A percentile compares a stretch with the other conserved stretches of the same genome.
Conservation (phyloP, 257 asterid genomes). For the Lycium barbarum region DNA sequence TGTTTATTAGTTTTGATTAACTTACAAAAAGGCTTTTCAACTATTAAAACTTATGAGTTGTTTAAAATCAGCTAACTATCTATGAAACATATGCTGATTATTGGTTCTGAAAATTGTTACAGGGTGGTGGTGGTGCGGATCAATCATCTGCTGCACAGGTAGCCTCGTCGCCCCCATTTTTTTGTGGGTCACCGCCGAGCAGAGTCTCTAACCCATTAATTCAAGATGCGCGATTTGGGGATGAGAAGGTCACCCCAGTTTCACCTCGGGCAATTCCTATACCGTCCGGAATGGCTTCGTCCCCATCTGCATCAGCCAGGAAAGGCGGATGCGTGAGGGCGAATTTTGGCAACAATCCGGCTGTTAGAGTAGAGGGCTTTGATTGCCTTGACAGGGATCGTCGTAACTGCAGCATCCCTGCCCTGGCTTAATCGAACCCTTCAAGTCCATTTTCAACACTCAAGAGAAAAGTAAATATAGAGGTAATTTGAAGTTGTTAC, state of each 20-base stretch:
- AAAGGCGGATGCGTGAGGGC: constrained; percentile 81
- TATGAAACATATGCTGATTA: neutral
- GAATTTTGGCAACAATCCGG: constrained; percentile 92
- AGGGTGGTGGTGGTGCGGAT: constrained; percentile 69
- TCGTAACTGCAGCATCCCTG: constrained; percentile 94
- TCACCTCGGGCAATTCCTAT: constrained; percentile 69
- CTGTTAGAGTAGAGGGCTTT: constrained; percentile 93
- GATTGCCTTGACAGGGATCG: constrained; percentile 94
- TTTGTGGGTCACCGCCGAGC: constrained; percentile 99
- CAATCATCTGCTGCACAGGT: constrained; percentile 59
- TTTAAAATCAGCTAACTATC: neutral
- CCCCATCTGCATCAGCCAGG: constrained; percentile 68
- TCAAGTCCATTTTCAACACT: neutral
- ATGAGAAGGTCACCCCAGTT: constrained; percentile 60
- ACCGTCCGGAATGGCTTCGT: constrained; percentile 59
- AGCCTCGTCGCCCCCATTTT: constrained; percentile 99
- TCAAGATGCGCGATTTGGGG: constrained; percentile 87
- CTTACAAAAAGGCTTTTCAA: neutral
- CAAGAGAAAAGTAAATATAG: constrained; percentile 29
- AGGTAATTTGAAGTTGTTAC: constrained; percentile 17
- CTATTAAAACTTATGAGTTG: neutral
- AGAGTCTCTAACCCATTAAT: constrained; percentile 99
- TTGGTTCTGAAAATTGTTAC: constrained; percentile 28
- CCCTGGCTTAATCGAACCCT: constrained; percentile 65
- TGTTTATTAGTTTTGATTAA: no score